These are phyloP conservation scores for Quercus rubra DNA, from an alignment of 306 rosid genomes.

Conservation along the genomic window DNA sequence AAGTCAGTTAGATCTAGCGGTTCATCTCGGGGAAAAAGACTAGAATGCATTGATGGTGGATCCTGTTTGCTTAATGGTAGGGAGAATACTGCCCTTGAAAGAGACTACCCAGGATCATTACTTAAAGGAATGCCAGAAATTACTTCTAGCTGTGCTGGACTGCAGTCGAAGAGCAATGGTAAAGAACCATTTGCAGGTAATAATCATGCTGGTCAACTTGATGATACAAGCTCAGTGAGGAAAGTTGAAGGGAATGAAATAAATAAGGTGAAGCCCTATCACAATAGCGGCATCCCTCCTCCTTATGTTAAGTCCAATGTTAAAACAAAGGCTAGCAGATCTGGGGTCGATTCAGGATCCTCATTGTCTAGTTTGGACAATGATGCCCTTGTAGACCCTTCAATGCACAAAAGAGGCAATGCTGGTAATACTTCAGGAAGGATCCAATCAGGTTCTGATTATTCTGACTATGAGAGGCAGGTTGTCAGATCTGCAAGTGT, in stretches of 20 bases:
- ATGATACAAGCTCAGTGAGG: conserved; percentile 22
- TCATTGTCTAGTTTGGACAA: conserved; percentile 22
- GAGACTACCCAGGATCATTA: conserved; percentile 36
- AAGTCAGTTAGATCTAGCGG: conserved; percentile 36
- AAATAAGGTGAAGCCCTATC: conserved; percentile 49
- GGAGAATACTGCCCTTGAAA: conserved; percentile 35
- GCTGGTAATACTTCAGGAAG: conserved; percentile 32
- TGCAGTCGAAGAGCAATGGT: conserved; percentile 31
- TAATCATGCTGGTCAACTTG: conserved; percentile 28
- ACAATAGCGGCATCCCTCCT: conserved; percentile 64
- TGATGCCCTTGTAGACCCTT: conserved; percentile 33
- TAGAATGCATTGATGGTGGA: conserved; percentile 39
- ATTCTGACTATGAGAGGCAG: conserved; percentile 48
- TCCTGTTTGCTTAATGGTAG: conserved; percentile 33
- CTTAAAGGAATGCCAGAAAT: conserved; percentile 33
- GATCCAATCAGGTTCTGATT: conserved; percentile 39
- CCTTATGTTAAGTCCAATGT: conserved; percentile 71
- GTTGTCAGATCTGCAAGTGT: conserved; percentile 32
- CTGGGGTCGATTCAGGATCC: conserved; percentile 25
- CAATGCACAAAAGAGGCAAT: conserved; percentile 36
- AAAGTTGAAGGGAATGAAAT: conserved; percentile 48
- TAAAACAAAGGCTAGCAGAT: conserved; percentile 45
- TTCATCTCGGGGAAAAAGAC: conserved; percentile 55
- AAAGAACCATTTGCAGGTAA: conserved; percentile 42
- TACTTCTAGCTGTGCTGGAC: conserved; percentile 31